Evolutionary conservation across 1,284 basidiomycete species (phyloP), one percentile per base, ranked within the genome.

Genomic region (Apiotrichum mycotoxinovorans): DNA sequence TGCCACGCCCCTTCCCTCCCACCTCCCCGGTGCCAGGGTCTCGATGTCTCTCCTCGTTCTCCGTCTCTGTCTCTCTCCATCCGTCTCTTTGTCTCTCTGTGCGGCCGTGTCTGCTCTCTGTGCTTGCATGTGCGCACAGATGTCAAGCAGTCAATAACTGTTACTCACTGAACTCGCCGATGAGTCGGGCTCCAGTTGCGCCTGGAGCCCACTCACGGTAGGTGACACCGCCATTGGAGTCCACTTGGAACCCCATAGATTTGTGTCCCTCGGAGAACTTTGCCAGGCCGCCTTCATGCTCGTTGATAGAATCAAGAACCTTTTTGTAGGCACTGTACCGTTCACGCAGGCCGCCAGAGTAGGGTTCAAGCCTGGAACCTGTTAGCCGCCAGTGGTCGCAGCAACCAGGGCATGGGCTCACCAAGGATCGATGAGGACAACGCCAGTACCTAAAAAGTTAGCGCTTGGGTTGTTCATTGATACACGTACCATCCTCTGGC

Each of bases 201-300:
- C 90, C 91, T 0, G 95, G 93, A 8, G 95, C 95, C 95, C 95
- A 98, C 74, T 98, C 95, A 67, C 89, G 82, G 74, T 98, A 98
- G 10, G 83, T 79, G 38, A 98, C 84, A 30, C 87, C 82, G 50
- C 86, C 86, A 55, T 88, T 83, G 23, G 79, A 72, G 47, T 82
- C 81, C 41, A 91, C 82, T 56, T 88, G 87, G 66, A 98, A 81
- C 38, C 95, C 95, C 79, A 89, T 90, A 62, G 84, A 84, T 63
- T 87, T 81, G 79, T 93, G 96, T 15, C 92, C 91, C 70, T 86
- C 84, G 3, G 90, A 87, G 76, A 98, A 98, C 10, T 81, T 79
- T 54, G 93, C 91, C 68, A 93, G 89, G 34, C 95, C 92, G 43
- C 91, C 91, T 78, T 97, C 93, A 63, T 84, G 76, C 49, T 83